These are phyloP conservation scores for Chaetomiaceae sp. DNA, from an alignment of 2,329 filamentous ascomycete species.

Conservation along the genomic window DNA sequence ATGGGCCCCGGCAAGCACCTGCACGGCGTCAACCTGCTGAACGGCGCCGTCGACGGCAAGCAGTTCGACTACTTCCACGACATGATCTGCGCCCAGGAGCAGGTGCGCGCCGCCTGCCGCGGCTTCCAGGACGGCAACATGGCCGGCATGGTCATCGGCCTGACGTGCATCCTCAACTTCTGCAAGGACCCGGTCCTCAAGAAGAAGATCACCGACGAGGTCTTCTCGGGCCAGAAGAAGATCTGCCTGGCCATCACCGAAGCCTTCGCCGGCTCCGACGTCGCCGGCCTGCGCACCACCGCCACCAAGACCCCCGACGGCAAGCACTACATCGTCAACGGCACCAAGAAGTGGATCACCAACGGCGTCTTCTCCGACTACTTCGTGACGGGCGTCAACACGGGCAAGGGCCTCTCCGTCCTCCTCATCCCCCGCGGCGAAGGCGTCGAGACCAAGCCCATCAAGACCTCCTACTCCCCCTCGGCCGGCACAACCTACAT, in stretches of 20 bases:
- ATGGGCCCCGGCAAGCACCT: slow-evolving; percentile 79
- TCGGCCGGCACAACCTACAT: slow-evolving; percentile 74
- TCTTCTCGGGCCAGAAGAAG: slow-evolving; percentile 77
- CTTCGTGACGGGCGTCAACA: slow-evolving; percentile 76
- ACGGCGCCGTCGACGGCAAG: slow-evolving; percentile 66
- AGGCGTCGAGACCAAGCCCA: slow-evolving; percentile 69
- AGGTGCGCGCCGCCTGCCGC: slow-evolving; percentile 63
- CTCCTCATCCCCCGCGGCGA: slow-evolving; percentile 69
- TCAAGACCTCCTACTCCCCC: slow-evolving; percentile 78
- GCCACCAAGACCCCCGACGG: slow-evolving; percentile 71
- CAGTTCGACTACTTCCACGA: slow-evolving; percentile 89
- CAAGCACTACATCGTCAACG: slow-evolving; percentile 66
- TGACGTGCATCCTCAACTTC: slow-evolving; percentile 78
- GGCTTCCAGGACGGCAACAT: slow-evolving; percentile 86
- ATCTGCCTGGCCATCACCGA: slow-evolving; percentile 85
- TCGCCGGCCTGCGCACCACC: slow-evolving; percentile 73
- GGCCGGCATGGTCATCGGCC: slow-evolving; percentile 77
- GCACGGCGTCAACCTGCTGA: slow-evolving; percentile 63
- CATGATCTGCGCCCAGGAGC: slow-evolving; percentile 69
- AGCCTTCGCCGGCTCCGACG: slow-evolving; percentile 80
- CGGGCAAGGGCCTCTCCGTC: slow-evolving; percentile 73
- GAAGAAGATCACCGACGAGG: slow-evolving; percentile 63
- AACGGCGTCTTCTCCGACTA: slow-evolving; percentile 78
- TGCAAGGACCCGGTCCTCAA: slow-evolving; percentile 62
- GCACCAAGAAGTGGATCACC: slow-evolving; percentile 82